phyloP scores from a whole-genome alignment of 805 yeast species.

The Zygoascus bituminiphila region DNA sequence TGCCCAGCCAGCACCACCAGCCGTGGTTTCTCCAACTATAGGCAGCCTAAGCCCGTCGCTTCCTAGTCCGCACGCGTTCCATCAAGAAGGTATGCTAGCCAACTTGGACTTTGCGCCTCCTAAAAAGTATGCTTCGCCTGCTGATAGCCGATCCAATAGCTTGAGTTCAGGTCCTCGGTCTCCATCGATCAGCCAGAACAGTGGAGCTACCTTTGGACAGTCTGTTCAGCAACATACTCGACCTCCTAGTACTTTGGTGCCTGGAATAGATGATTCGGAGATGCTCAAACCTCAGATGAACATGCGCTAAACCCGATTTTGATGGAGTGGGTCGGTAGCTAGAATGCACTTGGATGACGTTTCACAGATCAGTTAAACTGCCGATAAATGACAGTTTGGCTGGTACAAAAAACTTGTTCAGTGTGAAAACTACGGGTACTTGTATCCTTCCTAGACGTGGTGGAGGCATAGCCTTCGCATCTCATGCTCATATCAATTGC shows the following conservation, averaged over 20 bases:
- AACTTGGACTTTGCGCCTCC: slow-evolving; percentile 22
- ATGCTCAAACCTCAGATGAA: slow-evolving; percentile 22
- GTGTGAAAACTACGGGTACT: too few species aligned
- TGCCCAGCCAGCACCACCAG: slow-evolving; percentile 7
- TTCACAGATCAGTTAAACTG: too few species aligned
- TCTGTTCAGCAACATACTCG: neutral
- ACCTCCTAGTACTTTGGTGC: slow-evolving; percentile 13
- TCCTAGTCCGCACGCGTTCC: slow-evolving; percentile 20
- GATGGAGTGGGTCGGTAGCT: slow-evolving; percentile 4
- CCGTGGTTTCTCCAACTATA: slow-evolving; percentile 1
- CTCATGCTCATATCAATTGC: too few species aligned
- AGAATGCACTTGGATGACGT: neutral
- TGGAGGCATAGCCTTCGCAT: too few species aligned
- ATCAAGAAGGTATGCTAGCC: slow-evolving; percentile 16
- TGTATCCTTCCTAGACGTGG: too few species aligned
- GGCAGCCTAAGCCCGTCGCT: slow-evolving; percentile 3
- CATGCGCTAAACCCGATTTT: slow-evolving; percentile 11
- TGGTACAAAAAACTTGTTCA: too few species aligned
- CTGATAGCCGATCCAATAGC: slow-evolving; percentile 8
- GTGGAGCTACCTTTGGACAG: neutral
- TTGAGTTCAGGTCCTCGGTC: neutral
- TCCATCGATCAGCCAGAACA: slow-evolving; percentile 4
- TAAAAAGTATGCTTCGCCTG: slow-evolving; percentile 10
- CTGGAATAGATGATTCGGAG: slow-evolving; percentile 14
- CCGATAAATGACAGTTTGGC: too few species aligned